Conservation (phyloP, 2,329 filamentous ascomycete genomes). For the Cercospora zeina region DNA sequence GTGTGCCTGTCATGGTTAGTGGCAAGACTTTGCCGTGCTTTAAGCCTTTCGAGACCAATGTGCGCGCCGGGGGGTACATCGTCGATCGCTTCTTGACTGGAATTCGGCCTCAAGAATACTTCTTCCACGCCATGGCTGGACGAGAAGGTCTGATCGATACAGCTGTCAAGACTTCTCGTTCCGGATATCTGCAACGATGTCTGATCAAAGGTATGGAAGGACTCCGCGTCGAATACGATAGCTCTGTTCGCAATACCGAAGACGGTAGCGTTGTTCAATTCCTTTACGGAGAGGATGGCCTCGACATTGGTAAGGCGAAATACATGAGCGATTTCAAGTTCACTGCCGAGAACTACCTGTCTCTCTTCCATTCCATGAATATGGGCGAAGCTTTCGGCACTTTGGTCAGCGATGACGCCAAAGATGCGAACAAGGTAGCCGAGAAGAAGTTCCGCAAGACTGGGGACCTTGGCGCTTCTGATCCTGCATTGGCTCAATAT, state of each 20-base stretch:
- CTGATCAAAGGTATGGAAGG: constrained; percentile 99
- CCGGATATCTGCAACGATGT: constrained; percentile 93
- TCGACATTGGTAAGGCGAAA: constrained; percentile 91
- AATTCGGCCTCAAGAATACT: constrained; percentile 95
- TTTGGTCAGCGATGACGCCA: constrained; percentile 67
- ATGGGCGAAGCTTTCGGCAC: constrained; percentile 56
- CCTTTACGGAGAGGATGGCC: constrained; percentile 91
- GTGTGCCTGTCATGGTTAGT: constrained; percentile 96
- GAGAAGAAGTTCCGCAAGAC: constrained; percentile 81
- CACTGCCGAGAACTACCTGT: constrained; percentile 79
- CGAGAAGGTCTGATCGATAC: constrained; percentile 98
- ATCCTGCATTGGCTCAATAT: constrained; percentile 72
- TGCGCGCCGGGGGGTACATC: constrained; percentile 90
- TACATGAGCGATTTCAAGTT: constrained; percentile 90
- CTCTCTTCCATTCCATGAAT: constrained; percentile 73
- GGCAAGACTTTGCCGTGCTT: constrained; percentile 96
- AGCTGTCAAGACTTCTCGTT: constrained; percentile 95
- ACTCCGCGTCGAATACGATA: constrained; percentile 87
- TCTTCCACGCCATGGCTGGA: constrained; percentile 99
- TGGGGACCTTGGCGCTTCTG: constrained; percentile 64
- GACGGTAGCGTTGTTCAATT: constrained; percentile 95
- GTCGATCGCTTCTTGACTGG: constrained; percentile 96
- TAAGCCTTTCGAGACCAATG: constrained; percentile 82
- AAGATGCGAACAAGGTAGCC: constrained; percentile 61
- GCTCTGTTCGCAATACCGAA: constrained; percentile 79